Percentiles rank a stretch among this genome's conserved stretches.
These are phyloP conservation scores for Xanthoceras sorbifolium DNA, from an alignment of 345 rosid species.

Conservation along the genomic window DNA sequence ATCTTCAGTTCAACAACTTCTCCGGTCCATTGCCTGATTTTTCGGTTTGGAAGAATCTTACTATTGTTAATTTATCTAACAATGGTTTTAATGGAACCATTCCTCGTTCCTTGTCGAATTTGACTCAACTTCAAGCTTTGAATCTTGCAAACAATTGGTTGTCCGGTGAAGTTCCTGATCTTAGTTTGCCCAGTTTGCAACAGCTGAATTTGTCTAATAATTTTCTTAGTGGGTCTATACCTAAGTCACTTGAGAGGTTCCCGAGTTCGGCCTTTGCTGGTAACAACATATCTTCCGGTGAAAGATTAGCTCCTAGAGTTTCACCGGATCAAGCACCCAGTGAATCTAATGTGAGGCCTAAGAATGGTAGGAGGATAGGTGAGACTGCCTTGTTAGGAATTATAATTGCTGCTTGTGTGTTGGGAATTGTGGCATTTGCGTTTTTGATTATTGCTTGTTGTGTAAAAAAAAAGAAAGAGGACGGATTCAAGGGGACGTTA, in stretches of 20 bases:
- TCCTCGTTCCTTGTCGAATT: slow-evolving; percentile 54
- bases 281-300: slow-evolving; percentile 47
- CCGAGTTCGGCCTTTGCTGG: slow-evolving; percentile 65
- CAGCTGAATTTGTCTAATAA: slow-evolving; percentile 66
- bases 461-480: slow-evolving; percentile 46
- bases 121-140: slow-evolving; percentile 64
- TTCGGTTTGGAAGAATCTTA: slow-evolving; percentile 62
- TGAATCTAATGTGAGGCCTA: slow-evolving; percentile 28
- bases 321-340: slow-evolving; percentile 37
- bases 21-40: slow-evolving; percentile 69
- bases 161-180: slow-evolving; percentile 76
- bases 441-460: slow-evolving; percentile 56
- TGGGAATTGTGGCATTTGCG: slow-evolving; percentile 47
- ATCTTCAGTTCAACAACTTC: slow-evolving; percentile 72
- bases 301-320: slow-evolving; percentile 26
- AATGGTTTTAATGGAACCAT: slow-evolving; percentile 75
- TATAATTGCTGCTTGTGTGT: slow-evolving; percentile 43
- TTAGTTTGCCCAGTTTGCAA: slow-evolving; percentile 55
- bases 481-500: slow-evolving; percentile 47
- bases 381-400: slow-evolving; percentile 59
- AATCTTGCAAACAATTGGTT: slow-evolving; percentile 80
- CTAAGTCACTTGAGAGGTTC: slow-evolving; percentile 59
- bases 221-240: slow-evolving; percentile 58
- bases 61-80: slow-evolving; percentile 69
- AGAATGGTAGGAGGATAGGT: slow-evolving; percentile 37